A percentile compares a stretch with the other conserved stretches of the same genome.
Conservation (phyloP, 148 eudicot species). For the Polygonum aviculare region DNA sequence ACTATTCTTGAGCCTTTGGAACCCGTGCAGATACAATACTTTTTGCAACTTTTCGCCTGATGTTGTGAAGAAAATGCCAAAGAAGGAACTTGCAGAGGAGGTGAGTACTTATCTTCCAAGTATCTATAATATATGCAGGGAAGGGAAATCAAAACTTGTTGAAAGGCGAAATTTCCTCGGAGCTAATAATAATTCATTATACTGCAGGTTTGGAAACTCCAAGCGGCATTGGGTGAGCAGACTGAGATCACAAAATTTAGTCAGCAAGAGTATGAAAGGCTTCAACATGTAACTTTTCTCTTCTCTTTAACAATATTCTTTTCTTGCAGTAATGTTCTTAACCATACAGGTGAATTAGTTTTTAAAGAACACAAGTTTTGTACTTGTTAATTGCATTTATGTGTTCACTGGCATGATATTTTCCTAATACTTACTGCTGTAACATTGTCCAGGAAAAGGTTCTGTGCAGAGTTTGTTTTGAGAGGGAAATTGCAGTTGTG, state of each 20-base stretch:
- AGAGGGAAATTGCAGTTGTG: slow-evolving; percentile 75
- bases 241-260: slow-evolving; percentile 76
- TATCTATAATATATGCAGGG: background rate
- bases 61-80: slow-evolving; percentile 11
- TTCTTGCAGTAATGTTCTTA: background rate
- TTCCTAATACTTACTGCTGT: background rate
- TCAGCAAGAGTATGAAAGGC: slow-evolving; percentile 84
- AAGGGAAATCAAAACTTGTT: background rate
- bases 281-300: slow-evolving; percentile 59
- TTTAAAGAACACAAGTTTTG: background rate
- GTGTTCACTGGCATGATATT: background rate
- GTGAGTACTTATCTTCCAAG: background rate
- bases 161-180: background rate
- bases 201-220: slow-evolving; percentile 88
- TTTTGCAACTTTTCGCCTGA: slow-evolving; percentile 12
- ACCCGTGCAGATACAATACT: slow-evolving; percentile 9
- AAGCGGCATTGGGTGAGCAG: slow-evolving; percentile 98
- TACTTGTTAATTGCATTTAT: background rate
- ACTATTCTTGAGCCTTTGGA: background rate
- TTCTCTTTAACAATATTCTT: slow-evolving; percentile 6
- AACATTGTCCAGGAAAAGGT: slow-evolving; percentile 59
- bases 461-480: slow-evolving; percentile 85
- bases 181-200: background rate
- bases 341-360: background rate
- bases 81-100: slow-evolving; percentile 11